These are phyloP conservation scores for Suhomyces emberorum DNA, from an alignment of 805 yeast species.

Conservation along the genomic window DNA sequence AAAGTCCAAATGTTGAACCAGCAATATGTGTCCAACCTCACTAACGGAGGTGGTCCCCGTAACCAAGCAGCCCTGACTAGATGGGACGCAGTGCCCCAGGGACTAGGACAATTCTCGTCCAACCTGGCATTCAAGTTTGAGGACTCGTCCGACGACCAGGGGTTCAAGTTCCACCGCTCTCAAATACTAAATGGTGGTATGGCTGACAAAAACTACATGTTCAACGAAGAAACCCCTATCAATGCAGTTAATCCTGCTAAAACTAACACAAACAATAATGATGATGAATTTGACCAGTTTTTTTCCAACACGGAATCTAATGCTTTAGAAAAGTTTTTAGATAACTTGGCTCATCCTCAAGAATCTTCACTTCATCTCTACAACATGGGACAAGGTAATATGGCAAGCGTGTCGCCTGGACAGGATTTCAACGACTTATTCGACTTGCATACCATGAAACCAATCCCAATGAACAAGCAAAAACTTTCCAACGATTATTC, in stretches of 20 bases:
- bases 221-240: no score
- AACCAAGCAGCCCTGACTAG: neutral
- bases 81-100: conserved; percentile 1
- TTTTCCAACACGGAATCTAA: conserved; percentile 35
- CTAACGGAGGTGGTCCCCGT: neutral
- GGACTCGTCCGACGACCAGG: neutral
- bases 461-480: conserved; percentile 8
- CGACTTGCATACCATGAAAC: conserved; percentile 31
- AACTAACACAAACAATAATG: neutral
- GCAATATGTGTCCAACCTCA: conserved; percentile 12
- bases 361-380: conserved; percentile 31
- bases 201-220: conserved; percentile 3
- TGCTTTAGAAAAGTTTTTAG: conserved; percentile 41
- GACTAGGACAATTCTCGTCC: conserved; percentile 3
- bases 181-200: conserved; percentile 3
- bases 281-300: conserved; percentile 33
- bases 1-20: conserved; percentile 33
- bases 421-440: conserved; percentile 16
- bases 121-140: conserved; percentile 6
- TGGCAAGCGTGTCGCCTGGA: conserved; percentile 5
- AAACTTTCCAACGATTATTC: neutral
- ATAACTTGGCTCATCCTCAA: conserved; percentile 32
- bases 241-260: neutral
- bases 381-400: conserved; percentile 4
- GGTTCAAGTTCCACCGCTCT: conserved; percentile 5